These are phyloP conservation scores for Dillenia suffruticosa DNA, from an alignment of 164 flowering plant species.

Conservation along the genomic window DNA sequence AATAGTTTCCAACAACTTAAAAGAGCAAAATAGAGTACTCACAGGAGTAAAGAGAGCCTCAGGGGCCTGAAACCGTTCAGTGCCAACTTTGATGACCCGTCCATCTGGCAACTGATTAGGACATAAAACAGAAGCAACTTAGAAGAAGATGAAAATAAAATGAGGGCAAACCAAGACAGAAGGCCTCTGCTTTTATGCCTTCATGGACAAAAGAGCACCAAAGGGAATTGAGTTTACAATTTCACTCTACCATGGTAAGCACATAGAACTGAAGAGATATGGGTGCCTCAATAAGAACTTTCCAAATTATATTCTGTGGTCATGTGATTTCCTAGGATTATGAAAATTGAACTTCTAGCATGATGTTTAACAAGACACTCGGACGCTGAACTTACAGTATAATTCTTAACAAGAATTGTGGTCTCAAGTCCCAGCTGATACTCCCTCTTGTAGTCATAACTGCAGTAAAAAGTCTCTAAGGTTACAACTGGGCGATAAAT, in stretches of 20 bases:
- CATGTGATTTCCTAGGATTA: too few species aligned
- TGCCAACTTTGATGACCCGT: slow-evolving; percentile 95
- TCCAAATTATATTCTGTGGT: too few species aligned
- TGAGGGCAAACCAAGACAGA: not conserved
- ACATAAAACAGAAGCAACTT: not conserved
- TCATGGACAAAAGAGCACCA: too few species aligned
- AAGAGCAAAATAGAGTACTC: slow-evolving; percentile 18
- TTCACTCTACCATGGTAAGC: too few species aligned
- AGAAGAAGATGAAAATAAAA: not conserved
- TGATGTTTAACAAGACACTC: not conserved
- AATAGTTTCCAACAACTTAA: too few species aligned
- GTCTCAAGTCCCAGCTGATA: slow-evolving; percentile 97
- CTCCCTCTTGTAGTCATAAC: slow-evolving; percentile 96
- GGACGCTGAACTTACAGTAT: slow-evolving; percentile 65
- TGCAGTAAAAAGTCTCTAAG: slow-evolving; percentile 23
- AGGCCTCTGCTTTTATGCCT: too few species aligned
- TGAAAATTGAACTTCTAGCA: too few species aligned
- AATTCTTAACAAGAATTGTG: slow-evolving; percentile 93
- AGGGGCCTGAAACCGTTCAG: slow-evolving; percentile 96
- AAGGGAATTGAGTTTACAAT: too few species aligned
- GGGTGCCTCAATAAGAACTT: too few species aligned
- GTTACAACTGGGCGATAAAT: not conserved
- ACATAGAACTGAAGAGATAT: too few species aligned
- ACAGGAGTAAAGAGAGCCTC: slow-evolving; percentile 98
- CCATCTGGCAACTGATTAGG: slow-evolving; percentile 92